Evolutionary conservation across 2,329 filamentous ascomycete species (phyloP).

Genomic region (Plectosphaerella plurivora): DNA sequence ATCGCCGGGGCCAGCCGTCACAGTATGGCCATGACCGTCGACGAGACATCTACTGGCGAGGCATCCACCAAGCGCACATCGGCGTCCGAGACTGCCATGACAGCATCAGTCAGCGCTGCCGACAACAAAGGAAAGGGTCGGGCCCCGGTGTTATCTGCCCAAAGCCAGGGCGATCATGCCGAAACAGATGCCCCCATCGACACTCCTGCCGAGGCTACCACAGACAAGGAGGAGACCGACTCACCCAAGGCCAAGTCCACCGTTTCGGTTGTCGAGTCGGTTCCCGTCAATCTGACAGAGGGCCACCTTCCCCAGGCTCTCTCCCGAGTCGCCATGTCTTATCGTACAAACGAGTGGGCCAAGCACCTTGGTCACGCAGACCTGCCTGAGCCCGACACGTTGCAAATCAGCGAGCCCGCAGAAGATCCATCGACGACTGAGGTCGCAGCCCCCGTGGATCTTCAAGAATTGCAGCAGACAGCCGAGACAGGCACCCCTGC

Average conservation of each 20-base stretch:
- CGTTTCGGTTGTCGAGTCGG: conserved; percentile 34
- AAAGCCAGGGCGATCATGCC: conserved; percentile 15
- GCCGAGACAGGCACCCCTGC: conserved; percentile 44
- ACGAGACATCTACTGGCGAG: not conserved
- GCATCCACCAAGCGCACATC: conserved; percentile 14
- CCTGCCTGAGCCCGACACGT: conserved; percentile 58
- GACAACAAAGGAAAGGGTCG: conserved; percentile 13
- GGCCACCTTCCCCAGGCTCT: conserved; percentile 64
- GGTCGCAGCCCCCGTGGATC: conserved; percentile 54
- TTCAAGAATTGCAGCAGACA: conserved; percentile 63
- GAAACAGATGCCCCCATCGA: conserved; percentile 6
- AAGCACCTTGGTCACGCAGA: conserved; percentile 83
- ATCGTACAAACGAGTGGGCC: conserved; percentile 93
- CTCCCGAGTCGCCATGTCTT: conserved; percentile 74
- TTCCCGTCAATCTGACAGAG: conserved; percentile 46
- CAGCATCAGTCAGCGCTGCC: conserved; percentile 17
- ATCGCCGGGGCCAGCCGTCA: conserved; percentile 16
- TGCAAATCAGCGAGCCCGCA: conserved; percentile 43
- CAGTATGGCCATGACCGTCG: conserved; percentile 34
- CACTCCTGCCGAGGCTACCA: not conserved
- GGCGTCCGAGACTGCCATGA: conserved; percentile 18
- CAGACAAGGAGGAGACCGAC: conserved; percentile 6
- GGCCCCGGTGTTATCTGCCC: not conserved
- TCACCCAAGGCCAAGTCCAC: conserved; percentile 30
- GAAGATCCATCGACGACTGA: conserved; percentile 35